These are phyloP conservation scores for Fusarium transvaalense DNA, from an alignment of 2,329 filamentous ascomycete genomes.

Conservation along the genomic window DNA sequence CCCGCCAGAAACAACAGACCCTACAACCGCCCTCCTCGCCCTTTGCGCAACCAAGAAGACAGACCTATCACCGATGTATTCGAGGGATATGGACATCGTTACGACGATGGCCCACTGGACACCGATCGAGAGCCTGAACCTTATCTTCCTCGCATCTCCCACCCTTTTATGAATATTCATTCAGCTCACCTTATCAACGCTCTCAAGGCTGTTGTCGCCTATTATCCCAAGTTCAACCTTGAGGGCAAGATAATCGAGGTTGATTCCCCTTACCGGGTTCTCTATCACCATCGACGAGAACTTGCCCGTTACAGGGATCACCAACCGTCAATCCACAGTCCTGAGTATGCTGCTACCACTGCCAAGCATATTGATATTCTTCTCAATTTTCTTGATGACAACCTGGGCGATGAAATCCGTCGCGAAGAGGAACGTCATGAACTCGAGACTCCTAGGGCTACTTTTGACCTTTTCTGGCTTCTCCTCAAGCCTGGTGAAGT, in stretches of 20 bases:
- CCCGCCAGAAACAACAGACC: conserved; percentile 21
- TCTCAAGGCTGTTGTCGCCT: conserved; percentile 61
- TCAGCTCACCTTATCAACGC: conserved; percentile 62
- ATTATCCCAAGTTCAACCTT: conserved; percentile 60
- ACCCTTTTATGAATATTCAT: conserved; percentile 59
- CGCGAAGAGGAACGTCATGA: conserved; percentile 58
- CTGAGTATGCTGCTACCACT: conserved; percentile 58
- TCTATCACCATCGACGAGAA: conserved; percentile 61
- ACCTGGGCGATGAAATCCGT: conserved; percentile 53
- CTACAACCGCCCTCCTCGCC: conserved; percentile 1
- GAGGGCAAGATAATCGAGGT: conserved; percentile 55
- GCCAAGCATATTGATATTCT: conserved; percentile 61
- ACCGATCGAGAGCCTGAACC: conserved; percentile 41
- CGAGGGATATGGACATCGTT: conserved; percentile 41
- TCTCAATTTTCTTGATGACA: conserved; percentile 58
- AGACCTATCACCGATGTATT: conserved; percentile 50
- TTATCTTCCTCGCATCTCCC: conserved; percentile 49
- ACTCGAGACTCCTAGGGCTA: conserved; percentile 56
- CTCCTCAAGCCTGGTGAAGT: conserved; percentile 61
- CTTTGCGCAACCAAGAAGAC: conserved; percentile 37
- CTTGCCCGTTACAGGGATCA: conserved; percentile 57
- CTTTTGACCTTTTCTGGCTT: conserved; percentile 61
- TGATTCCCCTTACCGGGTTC: conserved; percentile 60
- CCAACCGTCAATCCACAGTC: conserved; percentile 57
- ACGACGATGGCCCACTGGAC: conserved; percentile 47